Evolutionary conservation across 1,284 basidiomycete genomes (phyloP).

Genomic region (Mycena citricolor): DNA sequence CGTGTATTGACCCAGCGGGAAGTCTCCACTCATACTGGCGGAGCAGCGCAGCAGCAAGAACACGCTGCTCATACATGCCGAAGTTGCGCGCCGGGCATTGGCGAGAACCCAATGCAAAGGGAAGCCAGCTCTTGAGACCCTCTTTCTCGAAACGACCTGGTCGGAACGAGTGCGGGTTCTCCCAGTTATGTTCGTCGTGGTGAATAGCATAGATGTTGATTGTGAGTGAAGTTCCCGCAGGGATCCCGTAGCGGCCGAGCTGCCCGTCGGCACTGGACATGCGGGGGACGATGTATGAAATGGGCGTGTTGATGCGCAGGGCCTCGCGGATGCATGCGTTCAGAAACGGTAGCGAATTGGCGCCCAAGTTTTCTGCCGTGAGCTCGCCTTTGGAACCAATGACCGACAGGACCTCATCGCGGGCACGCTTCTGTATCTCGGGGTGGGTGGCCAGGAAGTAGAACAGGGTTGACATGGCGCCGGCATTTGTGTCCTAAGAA

Average conservation of each 20-base stretch:
- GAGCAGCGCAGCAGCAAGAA: conserved; percentile 30
- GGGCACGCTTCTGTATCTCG: conserved; percentile 22
- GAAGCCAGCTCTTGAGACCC: conserved; percentile 12
- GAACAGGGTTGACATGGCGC: conserved; percentile 31
- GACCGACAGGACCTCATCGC: conserved; percentile 28
- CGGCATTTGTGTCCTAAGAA: conserved; percentile 34
- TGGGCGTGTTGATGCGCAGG: conserved; percentile 34
- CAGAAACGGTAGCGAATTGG: conserved; percentile 27
- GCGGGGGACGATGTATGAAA: conserved; percentile 32
- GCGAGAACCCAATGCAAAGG: conserved; percentile 25
- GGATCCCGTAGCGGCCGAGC: conserved; percentile 22
- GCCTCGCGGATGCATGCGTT: conserved; percentile 36
- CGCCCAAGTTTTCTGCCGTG: conserved; percentile 25
- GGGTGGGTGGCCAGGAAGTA: conserved; percentile 23
- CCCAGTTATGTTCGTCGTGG: conserved; percentile 28
- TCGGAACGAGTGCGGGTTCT: conserved; percentile 5
- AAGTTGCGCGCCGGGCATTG: conserved; percentile 34
- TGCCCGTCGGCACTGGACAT: conserved; percentile 14
- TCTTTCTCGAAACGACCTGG: conserved; percentile 10
- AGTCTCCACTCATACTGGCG: conserved; percentile 31
- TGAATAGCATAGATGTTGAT: conserved; percentile 33
- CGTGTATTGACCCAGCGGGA: conserved; percentile 29
- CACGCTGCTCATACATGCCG: conserved; percentile 34
- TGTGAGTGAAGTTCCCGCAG: conserved; percentile 27
- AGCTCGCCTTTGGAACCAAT: conserved; percentile 27